Percentiles rank a stretch among this genome's conserved stretches.
Evolutionary conservation across 148 eudicot genomes (phyloP).

Genomic region (Hydrangea macrophylla): DNA sequence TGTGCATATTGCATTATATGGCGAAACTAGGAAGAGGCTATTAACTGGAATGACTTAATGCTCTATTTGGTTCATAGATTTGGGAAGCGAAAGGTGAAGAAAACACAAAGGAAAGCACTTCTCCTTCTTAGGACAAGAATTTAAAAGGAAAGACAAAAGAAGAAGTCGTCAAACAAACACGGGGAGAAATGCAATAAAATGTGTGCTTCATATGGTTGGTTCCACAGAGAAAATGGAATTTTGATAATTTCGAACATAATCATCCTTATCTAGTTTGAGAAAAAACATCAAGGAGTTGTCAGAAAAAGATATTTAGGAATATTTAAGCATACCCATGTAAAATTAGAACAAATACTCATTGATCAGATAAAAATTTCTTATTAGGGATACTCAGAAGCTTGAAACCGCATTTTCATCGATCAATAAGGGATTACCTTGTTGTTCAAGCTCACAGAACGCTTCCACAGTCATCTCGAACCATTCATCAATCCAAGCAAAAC

Average conservation of each 20-base stretch:
- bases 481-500: slow-evolving; percentile 69
- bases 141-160: not conserved
- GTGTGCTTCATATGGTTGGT: not conserved
- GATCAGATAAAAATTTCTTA: not conserved
- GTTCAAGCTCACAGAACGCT: slow-evolving; percentile 43
- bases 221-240: not conserved
- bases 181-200: no score
- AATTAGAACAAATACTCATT: not conserved
- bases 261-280: not conserved
- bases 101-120: no score
- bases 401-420: slow-evolving; percentile 32
- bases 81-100: no score
- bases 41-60: no score
- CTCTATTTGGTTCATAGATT: no score
- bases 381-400: not conserved
- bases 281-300: not conserved
- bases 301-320: not conserved
- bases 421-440: slow-evolving; percentile 23
- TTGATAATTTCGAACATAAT: not conserved
- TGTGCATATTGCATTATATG: no score
- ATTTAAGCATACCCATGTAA: not conserved
- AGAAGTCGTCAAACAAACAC: not conserved
- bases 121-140: not conserved
- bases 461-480: slow-evolving; percentile 49
- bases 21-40: no score